Conservation (phyloP, 2,329 filamentous ascomycete species). For the Pochonia chlamydosporia region DNA sequence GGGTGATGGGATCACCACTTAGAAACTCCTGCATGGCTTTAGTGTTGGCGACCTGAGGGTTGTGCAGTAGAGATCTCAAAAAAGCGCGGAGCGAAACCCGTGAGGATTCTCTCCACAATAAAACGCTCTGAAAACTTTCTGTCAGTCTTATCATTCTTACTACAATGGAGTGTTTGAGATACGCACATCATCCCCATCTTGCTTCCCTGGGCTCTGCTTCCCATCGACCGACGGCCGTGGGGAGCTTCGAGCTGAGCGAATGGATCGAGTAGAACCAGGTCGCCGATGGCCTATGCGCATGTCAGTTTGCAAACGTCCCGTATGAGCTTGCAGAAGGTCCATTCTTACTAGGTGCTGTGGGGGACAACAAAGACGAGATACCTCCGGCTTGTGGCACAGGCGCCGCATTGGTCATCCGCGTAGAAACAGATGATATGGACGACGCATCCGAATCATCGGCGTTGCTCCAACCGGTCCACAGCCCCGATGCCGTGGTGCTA, state of each 20-base stretch:
- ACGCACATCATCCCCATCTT: constrained; percentile 21
- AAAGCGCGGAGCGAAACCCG: constrained; percentile 88
- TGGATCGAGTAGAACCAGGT: constrained; percentile 23
- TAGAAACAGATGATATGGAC: constrained; percentile 76
- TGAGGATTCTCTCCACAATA: constrained; percentile 81
- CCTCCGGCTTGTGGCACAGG: constrained; percentile 12
- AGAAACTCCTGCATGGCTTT: constrained; percentile 83
- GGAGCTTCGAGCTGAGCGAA: constrained; percentile 20
- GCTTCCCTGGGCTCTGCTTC: constrained; percentile 19
- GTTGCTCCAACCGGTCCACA: constrained; percentile 46
- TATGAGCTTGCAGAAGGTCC: neutral
- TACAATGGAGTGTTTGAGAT: neutral
- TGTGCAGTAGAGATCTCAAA: constrained; percentile 77
- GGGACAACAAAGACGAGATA: constrained; percentile 22
- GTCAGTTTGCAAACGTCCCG: neutral
- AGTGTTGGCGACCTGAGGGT: constrained; percentile 76
- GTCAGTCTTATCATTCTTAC: constrained; percentile 18
- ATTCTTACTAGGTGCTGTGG: constrained; percentile 12
- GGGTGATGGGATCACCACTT: constrained; percentile 61
- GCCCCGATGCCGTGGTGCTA: constrained; percentile 57
- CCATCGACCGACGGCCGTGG: constrained; percentile 27
- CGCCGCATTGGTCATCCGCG: constrained; percentile 48
- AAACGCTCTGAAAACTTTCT: constrained; percentile 38
- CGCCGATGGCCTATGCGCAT: constrained; percentile 3
- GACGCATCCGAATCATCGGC: constrained; percentile 68